Evolutionary conservation across 1,284 basidiomycete species (phyloP), one percentile per base, ranked within the genome.

Genomic region (Kwoniella shivajii): DNA sequence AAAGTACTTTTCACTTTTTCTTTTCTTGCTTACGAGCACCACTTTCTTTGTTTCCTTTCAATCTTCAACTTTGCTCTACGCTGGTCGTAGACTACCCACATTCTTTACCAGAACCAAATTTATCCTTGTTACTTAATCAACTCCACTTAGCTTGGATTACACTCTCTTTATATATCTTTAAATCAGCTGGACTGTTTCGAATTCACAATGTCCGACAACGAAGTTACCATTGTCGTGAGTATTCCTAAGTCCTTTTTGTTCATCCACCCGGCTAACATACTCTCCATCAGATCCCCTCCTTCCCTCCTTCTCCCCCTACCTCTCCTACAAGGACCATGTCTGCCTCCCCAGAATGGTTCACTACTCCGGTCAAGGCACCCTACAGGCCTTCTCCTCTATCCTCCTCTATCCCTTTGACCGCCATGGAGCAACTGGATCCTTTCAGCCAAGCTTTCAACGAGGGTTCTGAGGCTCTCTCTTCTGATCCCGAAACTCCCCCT

Each of bases 301-400:
- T 62, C 44, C 64, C 61, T 31, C 56, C 50, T n/a, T 63, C 64
- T 18, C 64, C 64, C 49, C 61, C 64, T 38, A 51, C 56, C 5
- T 46, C 61, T 22, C 51, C 58, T 9, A 38, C 53, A 9, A 20
- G 54, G 31, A 57, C 43, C 50, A 46, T 47, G 50, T 60, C 54
- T 33, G 43, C 44, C 24, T 57, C 56, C 16, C 64, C 61, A 26
- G 63, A 65, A 50, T 65, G 63, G 63, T 65, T 65, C 50, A 50
- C 44, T 34, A 46, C 60, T 4, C 54, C 54, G 9, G 43, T 51
- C 38, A 61, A 61, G 48, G 34, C 51, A 3, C 50, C 54, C 18
- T 61, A 59, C 47, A 51, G 50, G 26, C 57, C 49, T 37, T 60
- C 55, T 37, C 63, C 57, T 14, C 47, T 54, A 18, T 57, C 56